Evolutionary conservation across 176 grass and related monocot genomes (phyloP).

Genomic region (Aegilops tauschii): DNA sequence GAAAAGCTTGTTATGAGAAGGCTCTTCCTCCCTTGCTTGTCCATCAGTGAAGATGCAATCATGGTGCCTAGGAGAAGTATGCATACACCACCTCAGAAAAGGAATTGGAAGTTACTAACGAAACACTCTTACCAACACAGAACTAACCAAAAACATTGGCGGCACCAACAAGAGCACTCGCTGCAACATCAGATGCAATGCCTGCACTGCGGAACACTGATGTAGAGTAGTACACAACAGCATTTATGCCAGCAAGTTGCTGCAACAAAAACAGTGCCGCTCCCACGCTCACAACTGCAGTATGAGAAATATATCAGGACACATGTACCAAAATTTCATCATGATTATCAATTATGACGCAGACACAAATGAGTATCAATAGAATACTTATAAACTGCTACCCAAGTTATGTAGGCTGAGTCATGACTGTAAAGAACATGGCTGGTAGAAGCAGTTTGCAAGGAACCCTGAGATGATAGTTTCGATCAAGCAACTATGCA

Average conservation of each 20-base stretch:
- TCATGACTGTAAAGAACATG: constrained; percentile 6
- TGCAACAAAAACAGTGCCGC: constrained; percentile 95
- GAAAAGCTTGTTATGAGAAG: constrained; percentile 94
- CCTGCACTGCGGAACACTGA: constrained; percentile 93
- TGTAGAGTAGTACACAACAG: constrained; percentile 98
- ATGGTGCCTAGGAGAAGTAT: constrained; percentile 57
- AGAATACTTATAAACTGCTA: neutral
- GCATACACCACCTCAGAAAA: constrained; percentile 26
- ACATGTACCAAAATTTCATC: neutral
- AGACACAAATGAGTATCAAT: neutral
- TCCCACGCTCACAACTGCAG: constrained; percentile 85
- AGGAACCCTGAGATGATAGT: neutral
- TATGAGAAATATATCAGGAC: constrained; percentile 12
- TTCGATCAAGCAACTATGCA: neutral
- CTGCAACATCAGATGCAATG: constrained; percentile 97
- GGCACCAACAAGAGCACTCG: constrained; percentile 97
- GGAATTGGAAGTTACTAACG: neutral
- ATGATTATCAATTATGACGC: constrained; percentile 4
- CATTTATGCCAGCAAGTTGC: constrained; percentile 98
- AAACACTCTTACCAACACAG: constrained; percentile 22
- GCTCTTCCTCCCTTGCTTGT: constrained; percentile 94
- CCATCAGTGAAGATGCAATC: constrained; percentile 98
- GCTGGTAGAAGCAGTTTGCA: neutral
- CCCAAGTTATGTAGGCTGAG: neutral
- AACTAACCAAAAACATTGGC: constrained; percentile 95